Evolutionary conservation across 164 flowering plant genomes (phyloP).

Genomic region (Houttuynia cordata): DNA sequence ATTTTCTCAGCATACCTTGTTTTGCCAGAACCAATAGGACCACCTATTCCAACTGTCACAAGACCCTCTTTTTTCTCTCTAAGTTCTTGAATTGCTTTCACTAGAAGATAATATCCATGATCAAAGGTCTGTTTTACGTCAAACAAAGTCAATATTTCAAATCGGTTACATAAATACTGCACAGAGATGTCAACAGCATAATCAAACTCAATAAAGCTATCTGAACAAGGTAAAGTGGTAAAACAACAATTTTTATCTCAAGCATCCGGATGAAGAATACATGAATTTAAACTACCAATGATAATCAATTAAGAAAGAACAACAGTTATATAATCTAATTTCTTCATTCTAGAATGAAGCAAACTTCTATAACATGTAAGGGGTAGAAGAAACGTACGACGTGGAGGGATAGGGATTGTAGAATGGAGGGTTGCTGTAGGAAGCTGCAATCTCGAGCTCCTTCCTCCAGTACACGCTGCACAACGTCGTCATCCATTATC

Average conservation of each 20-base stretch:
- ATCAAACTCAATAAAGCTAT: not conserved
- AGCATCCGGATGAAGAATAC: no score
- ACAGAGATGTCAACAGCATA: not conserved
- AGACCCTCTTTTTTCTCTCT: constrained; percentile 75
- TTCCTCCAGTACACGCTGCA: constrained; percentile 81
- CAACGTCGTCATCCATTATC: constrained; percentile 76
- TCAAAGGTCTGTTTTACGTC: constrained; percentile 74
- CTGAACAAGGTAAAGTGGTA: not conserved
- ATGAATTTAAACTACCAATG: no score
- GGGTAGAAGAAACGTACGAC: constrained; percentile 34
- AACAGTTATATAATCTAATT: no score
- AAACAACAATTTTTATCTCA: no score
- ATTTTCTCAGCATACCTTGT: constrained; percentile 41
- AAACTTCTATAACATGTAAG: no score
- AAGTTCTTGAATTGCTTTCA: constrained; percentile 93
- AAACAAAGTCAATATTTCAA: not conserved
- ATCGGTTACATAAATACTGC: not conserved
- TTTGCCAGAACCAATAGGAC: constrained; percentile 94
- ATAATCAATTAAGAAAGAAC: no score
- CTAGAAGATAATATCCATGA: constrained; percentile 80
- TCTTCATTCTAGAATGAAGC: no score
- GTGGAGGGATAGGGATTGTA: constrained; percentile 94
- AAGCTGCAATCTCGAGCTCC: constrained; percentile 79
- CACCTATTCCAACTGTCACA: constrained; percentile 92
- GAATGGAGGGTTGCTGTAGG: constrained; percentile 44